These are phyloP conservation scores for Fagopyrum esculentum DNA, from an alignment of 148 eudicot genomes.

Conservation along the genomic window DNA sequence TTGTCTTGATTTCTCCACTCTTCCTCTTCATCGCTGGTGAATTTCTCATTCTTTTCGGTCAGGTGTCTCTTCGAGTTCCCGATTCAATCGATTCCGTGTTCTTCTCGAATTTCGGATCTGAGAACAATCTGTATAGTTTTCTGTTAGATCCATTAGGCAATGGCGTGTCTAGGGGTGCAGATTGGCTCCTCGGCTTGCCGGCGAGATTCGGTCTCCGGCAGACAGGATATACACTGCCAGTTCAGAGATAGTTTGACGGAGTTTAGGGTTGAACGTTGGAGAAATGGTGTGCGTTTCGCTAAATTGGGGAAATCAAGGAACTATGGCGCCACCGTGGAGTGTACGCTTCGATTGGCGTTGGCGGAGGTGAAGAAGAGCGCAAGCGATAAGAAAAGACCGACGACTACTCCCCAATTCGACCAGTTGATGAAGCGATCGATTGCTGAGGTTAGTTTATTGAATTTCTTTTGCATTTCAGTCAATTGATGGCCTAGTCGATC, in stretches of 20 bases:
- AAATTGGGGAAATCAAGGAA: conserved; percentile 2
- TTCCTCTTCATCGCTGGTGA: not conserved
- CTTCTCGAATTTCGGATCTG: not conserved
- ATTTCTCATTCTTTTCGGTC: not conserved
- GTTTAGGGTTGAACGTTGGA: conserved; percentile 1
- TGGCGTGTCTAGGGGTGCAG: conserved; percentile 13
- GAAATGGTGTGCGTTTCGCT: not conserved
- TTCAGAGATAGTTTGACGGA: not conserved
- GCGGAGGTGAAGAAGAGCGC: conserved; percentile 4
- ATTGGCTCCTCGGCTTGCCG: conserved; percentile 3
- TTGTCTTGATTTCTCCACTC: conserved; percentile 1
- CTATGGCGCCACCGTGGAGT: conserved; percentile 3
- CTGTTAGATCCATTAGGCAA: not conserved
- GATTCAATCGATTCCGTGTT: not conserved
- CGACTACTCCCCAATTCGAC: conserved; percentile 7
- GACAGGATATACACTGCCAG: not conserved
- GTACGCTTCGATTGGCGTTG: not conserved
- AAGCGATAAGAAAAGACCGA: not conserved
- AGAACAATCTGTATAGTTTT: not conserved
- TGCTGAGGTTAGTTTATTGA: not conserved
- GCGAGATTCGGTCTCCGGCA: conserved; percentile 4
- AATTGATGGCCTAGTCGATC: too few species aligned
- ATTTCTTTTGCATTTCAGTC: not conserved
- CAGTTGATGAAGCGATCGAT: conserved; percentile 13
- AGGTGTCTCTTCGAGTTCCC: not conserved